These are phyloP conservation scores for Ocimum tenuiflorum DNA, from an alignment of 257 asterid species.

Conservation along the genomic window DNA sequence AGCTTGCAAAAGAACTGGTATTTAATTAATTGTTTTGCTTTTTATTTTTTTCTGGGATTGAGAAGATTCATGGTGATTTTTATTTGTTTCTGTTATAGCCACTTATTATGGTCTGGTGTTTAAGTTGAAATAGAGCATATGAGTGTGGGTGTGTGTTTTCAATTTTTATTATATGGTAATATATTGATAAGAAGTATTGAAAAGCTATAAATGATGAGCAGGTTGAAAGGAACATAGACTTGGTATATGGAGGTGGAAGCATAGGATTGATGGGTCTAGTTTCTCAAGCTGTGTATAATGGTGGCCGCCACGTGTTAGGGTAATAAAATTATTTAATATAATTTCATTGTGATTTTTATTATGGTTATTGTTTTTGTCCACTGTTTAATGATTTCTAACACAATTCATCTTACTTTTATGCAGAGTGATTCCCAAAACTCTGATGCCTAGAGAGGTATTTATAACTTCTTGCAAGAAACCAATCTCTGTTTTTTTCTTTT, in stretches of 20 bases:
- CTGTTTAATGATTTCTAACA: not conserved
- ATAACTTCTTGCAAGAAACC: not conserved
- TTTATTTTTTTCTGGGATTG: too few species aligned
- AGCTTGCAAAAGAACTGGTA: slow-evolving; percentile 72
- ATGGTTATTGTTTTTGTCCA: too few species aligned
- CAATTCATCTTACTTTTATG: not conserved
- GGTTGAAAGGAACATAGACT: slow-evolving; percentile 88
- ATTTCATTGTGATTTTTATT: too few species aligned
- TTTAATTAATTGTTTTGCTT: too few species aligned
- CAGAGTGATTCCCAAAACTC: slow-evolving; percentile 83
- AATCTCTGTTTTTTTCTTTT: not conserved
- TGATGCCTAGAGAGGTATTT: slow-evolving; percentile 92
- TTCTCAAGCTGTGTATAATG: slow-evolving; percentile 65
- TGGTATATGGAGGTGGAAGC: too few species aligned
- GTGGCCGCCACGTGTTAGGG: slow-evolving; percentile 95
- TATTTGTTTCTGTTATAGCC: too few species aligned
- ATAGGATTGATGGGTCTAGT: too few species aligned
- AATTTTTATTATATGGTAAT: too few species aligned
- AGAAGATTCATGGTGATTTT: too few species aligned
- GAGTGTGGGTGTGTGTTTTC: too few species aligned
- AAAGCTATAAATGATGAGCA: slow-evolving; percentile 18
- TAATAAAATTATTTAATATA: not conserved
- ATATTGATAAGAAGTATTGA: not conserved
- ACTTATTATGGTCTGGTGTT: too few species aligned
- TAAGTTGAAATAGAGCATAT: too few species aligned